A percentile compares a stretch with the other conserved stretches of the same genome.
phyloP scores from a whole-genome alignment of 2,329 filamentous ascomycete species.

The Colletotrichum euphorbiae region DNA sequence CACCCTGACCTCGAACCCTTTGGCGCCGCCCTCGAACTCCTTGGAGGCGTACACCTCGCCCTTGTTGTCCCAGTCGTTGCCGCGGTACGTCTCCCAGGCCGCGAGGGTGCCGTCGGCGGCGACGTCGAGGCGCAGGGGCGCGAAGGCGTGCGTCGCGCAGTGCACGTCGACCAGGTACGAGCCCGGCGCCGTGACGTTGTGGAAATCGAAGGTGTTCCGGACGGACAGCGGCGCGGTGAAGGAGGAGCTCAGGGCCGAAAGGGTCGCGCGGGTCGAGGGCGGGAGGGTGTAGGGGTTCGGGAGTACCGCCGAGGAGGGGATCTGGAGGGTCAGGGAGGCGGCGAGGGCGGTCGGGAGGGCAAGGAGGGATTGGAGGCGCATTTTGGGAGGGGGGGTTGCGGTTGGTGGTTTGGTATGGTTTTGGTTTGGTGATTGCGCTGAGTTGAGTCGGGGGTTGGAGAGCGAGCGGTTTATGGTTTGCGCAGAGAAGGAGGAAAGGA shows the following conservation, averaged over 20 bases:
- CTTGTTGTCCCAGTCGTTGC: constrained; percentile 90
- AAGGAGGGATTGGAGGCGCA: constrained; percentile 52
- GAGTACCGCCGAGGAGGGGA: constrained; percentile 52
- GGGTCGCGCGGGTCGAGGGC: constrained; percentile 74
- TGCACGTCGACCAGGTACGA: constrained; percentile 88
- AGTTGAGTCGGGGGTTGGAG: neutral
- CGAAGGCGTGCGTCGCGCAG: constrained; percentile 79
- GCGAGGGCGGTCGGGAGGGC: constrained; percentile 49
- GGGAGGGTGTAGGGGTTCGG: constrained; percentile 68
- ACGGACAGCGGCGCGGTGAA: constrained; percentile 72
- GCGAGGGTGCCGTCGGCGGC: constrained; percentile 59
- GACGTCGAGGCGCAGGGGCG: constrained; percentile 84
- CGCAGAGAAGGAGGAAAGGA: neutral
- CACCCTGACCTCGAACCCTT: constrained; percentile 70
- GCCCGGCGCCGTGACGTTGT: constrained; percentile 71
- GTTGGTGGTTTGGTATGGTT: neutral
- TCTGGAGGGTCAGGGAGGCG: constrained; percentile 59
- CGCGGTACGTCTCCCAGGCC: constrained; percentile 87
- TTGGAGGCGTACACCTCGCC: constrained; percentile 67
- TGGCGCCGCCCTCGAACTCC: constrained; percentile 40
- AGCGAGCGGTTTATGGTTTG: neutral
- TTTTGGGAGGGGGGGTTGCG: constrained; percentile 44
- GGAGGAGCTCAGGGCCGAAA: constrained; percentile 55
- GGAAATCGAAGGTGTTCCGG: constrained; percentile 80
- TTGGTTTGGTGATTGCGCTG: neutral